Conservation (phyloP, 225 moss, liverwort and hornwort genomes). For the Sphagnum contortum region DNA sequence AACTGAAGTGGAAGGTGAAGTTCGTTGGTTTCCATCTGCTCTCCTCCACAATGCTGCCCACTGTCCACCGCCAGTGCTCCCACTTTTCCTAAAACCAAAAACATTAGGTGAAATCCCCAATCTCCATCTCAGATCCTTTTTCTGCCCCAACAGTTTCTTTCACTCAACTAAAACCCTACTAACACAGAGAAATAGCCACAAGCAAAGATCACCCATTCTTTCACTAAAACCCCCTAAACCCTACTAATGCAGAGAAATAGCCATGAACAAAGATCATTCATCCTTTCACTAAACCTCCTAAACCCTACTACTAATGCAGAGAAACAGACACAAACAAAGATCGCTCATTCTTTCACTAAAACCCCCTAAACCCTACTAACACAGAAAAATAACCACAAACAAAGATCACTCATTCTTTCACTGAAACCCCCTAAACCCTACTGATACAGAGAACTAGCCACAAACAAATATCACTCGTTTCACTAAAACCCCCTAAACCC, state of each 20-base stretch:
- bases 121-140: too few relatives aligned
- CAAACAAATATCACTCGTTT: background rate
- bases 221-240: background rate
- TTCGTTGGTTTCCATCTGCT: slow-evolving; percentile 30
- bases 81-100: slow-evolving; percentile 23
- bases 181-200: background rate
- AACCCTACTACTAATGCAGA: background rate
- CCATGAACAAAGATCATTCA: background rate
- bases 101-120: background rate
- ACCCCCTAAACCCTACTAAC: background rate
- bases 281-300: background rate
- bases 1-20: slow-evolving; percentile 30
- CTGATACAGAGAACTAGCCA: background rate
- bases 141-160: background rate
- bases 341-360: background rate
- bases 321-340: background rate
- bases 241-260: background rate
- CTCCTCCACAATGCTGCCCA: slow-evolving; percentile 51
- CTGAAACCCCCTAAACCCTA: background rate
- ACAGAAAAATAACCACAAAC: background rate
- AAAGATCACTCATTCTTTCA: background rate
- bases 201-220: background rate
- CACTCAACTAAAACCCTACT: background rate
- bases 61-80: slow-evolving; percentile 20
- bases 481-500: too few relatives aligned